phyloP scores from a whole-genome alignment of 352 stramenopile genomes.

The Thraustochytrium striatum region DNA sequence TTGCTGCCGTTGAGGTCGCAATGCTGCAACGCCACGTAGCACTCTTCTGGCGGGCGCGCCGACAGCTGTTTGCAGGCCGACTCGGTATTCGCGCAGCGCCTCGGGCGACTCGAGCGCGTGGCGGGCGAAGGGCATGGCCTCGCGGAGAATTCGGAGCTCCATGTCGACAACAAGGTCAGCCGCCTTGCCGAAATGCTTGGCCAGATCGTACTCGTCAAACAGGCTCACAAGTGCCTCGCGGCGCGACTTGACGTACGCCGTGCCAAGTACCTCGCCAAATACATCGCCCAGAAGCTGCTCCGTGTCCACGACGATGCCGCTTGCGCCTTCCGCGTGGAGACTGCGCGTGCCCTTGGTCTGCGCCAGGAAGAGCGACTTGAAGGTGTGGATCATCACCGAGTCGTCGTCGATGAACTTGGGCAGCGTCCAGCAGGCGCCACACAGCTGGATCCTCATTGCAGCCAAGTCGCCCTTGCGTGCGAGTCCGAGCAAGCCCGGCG shows the following conservation, averaged over 20 bases:
- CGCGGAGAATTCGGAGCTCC: too few species aligned
- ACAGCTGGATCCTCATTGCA: constrained; percentile 13
- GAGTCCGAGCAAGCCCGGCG: background rate
- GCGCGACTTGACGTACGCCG: constrained; percentile 1
- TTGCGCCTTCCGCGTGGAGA: too few species aligned
- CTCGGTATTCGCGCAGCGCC: too few species aligned
- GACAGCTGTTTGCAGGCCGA: too few species aligned
- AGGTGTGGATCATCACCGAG: background rate
- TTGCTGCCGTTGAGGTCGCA: constrained; percentile 38
- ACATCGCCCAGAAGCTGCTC: constrained; percentile 8
- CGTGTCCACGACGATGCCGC: constrained; percentile 10
- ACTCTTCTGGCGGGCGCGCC: too few species aligned
- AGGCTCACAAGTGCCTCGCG: background rate
- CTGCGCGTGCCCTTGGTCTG: background rate
- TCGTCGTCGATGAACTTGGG: constrained; percentile 19
- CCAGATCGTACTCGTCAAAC: constrained; percentile 8
- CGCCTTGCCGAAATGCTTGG: too few species aligned
- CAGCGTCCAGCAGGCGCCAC: constrained; percentile 41
- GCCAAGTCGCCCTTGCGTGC: background rate
- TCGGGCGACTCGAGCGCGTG: too few species aligned
- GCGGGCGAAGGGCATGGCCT: too few species aligned
- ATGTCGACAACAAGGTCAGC: too few species aligned
- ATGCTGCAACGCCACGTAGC: too few species aligned
- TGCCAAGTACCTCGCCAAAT: constrained; percentile 37
- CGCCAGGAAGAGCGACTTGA: constrained; percentile 14